These are phyloP conservation scores for Microsporum audouinii DNA, from an alignment of 2,329 filamentous ascomycete species.

Conservation along the genomic window DNA sequence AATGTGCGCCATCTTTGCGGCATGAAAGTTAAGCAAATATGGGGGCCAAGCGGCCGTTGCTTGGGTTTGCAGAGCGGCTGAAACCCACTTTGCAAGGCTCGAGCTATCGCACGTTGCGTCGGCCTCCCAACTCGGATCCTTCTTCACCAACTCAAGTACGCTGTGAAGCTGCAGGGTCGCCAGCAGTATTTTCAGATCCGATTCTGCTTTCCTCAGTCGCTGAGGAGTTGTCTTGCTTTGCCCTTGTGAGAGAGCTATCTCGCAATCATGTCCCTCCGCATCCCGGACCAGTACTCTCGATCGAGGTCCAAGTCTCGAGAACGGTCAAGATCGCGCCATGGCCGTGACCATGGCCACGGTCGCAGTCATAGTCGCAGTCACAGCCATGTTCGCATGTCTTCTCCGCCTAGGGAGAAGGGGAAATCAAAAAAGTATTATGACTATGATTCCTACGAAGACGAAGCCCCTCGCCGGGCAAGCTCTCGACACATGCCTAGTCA, in stretches of 20 bases:
- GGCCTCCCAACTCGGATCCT: neutral
- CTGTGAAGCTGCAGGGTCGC: neutral
- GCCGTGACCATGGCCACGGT: neutral
- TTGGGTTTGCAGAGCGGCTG: neutral
- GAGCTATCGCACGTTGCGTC: neutral
- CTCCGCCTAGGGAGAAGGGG: slow-evolving; percentile 19
- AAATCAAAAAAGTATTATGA: slow-evolving; percentile 21
- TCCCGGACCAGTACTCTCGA: slow-evolving; percentile 12
- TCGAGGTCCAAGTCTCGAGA: slow-evolving; percentile 5
- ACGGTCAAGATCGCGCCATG: slow-evolving; percentile 6
- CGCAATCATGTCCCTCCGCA: slow-evolving; percentile 24
- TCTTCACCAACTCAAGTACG: neutral
- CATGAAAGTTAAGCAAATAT: neutral
- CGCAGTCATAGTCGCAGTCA: slow-evolving; percentile 27
- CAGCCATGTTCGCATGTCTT: slow-evolving; percentile 17
- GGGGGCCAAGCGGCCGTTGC: neutral
- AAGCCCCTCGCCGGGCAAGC: slow-evolving; percentile 10
- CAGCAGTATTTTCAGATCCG: neutral
- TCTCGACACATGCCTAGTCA: slow-evolving; percentile 14
- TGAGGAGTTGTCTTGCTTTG: neutral
- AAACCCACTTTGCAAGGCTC: neutral
- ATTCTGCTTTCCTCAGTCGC: neutral
- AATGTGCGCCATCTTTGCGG: neutral
- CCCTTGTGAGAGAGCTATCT: neutral
- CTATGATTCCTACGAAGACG: slow-evolving; percentile 21